Evolutionary conservation across 768 basidiomycete species (phyloP).

Genomic region (Chalciporus sphaerocephalus): DNA sequence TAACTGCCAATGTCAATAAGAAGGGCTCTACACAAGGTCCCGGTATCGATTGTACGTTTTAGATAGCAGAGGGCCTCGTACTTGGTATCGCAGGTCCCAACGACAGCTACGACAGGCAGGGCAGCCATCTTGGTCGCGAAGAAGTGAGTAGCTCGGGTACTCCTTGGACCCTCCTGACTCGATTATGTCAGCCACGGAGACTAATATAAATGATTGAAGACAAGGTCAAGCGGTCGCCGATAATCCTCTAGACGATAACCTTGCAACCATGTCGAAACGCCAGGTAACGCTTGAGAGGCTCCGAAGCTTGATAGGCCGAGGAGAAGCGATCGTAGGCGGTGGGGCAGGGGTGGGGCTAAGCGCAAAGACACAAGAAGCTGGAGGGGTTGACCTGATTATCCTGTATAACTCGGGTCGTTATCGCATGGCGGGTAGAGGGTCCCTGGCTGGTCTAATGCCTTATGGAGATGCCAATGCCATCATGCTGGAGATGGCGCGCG

Average conservation of each 20-base stretch:
- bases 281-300: conserved; percentile 12
- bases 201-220: neutral
- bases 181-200: conserved; percentile 19
- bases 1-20: conserved; percentile 24
- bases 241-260: neutral
- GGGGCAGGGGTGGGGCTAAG: conserved; percentile 26
- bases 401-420: conserved; percentile 31
- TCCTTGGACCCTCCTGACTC: neutral
- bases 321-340: conserved; percentile 23
- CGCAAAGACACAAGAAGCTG: conserved; percentile 26
- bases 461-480: conserved; percentile 28
- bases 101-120: conserved; percentile 19
- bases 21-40: conserved; percentile 22
- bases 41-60: conserved; percentile 13
- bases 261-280: conserved; percentile 17
- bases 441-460: conserved; percentile 28
- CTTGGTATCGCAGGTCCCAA: conserved; percentile 30
- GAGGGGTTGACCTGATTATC: conserved; percentile 27
- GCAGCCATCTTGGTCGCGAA: conserved; percentile 1
- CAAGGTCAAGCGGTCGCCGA: neutral
- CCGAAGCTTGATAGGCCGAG: conserved; percentile 13
- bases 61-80: conserved; percentile 21
- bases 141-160: neutral
- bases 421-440: conserved; percentile 31
- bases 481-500: conserved; percentile 28